Base-by-base conservation (phyloP, 257 asterid species). In the Parsonsia alboflavescens region DNA sequence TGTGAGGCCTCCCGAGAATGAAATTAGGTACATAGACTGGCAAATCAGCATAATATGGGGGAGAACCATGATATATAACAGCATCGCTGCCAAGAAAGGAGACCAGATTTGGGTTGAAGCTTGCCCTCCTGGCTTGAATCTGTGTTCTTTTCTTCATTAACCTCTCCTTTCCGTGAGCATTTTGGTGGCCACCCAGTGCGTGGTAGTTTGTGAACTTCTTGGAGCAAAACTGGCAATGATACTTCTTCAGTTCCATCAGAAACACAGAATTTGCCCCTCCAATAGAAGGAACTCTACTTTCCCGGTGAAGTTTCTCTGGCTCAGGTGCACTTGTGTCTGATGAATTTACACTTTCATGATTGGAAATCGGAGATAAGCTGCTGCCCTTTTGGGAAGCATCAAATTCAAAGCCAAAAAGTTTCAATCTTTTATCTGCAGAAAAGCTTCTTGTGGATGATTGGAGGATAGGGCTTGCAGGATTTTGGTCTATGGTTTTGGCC, bases 351-450 rank as follows among this genome's bases (percentile, higher is more conserved):
- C 59, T 62, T 49, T 77, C 62, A 39, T 70, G 73, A 59, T 63
- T 58, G 41, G 73, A 62, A 17, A 30, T 50, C 7, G 59, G 62
- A 46, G 65, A 36, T 17, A 57, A 24, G 74, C 42, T 46, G 53
- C 59, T 70, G 53, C 39, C 45, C 54, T 46, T 46, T 33, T 39
- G 44, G 70, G 50, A 77, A 71, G 68, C 72, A 50, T 42, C 62
- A 49, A 77, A 39, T 75, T 77, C 80, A 63, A 77, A 71, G 59
- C 80, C 80, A 19, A 77, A 77, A 16, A 77, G 68, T 52, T 69
- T 76, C 59, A 77, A 39, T 61, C 74, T 77, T 77, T 77, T 63
- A 41, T 26, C 73, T 39, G 24, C 15, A 46, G 41, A 45, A 76
- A 17, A 57, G 30, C 58, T 46, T 17, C 73, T 68, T 68, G 73